These are phyloP conservation scores for Saccharata proteae DNA, from an alignment of 2,329 filamentous ascomycete species.

Conservation along the genomic window DNA sequence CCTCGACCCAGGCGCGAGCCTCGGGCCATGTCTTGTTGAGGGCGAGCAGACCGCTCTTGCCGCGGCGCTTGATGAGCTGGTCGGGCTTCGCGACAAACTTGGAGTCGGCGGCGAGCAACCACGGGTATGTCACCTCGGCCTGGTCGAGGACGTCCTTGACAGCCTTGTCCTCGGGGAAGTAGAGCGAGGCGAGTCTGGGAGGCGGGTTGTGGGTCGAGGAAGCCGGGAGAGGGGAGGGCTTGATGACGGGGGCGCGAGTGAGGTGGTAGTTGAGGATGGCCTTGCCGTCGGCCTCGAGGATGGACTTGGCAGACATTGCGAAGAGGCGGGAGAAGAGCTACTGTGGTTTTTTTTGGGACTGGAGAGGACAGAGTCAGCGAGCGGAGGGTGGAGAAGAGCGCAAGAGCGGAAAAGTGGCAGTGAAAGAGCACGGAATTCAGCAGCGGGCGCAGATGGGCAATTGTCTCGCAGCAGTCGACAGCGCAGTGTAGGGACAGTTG, in stretches of 20 bases:
- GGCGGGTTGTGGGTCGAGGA: slow-evolving; percentile 84
- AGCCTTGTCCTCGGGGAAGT: slow-evolving; percentile 82
- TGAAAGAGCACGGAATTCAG: slow-evolving; percentile 1
- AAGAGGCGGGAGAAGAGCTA: slow-evolving; percentile 10
- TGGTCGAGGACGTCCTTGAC: slow-evolving; percentile 80
- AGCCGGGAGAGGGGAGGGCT: slow-evolving; percentile 82
- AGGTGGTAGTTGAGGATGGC: slow-evolving; percentile 99
- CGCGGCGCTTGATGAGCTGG: slow-evolving; percentile 98
- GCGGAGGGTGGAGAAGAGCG: slow-evolving; percentile 2
- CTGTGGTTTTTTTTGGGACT: too few relatives aligned
- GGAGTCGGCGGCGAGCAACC: slow-evolving; percentile 70
- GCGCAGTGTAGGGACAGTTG: neutral
- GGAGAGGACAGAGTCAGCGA: neutral
- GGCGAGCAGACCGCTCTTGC: slow-evolving; percentile 92
- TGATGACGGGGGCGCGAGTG: slow-evolving; percentile 92
- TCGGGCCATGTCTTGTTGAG: slow-evolving; percentile 97
- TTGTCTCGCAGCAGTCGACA: neutral
- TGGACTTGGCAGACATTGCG: slow-evolving; percentile 90
- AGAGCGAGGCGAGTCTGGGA: slow-evolving; percentile 76
- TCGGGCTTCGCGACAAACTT: slow-evolving; percentile 99
- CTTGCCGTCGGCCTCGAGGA: slow-evolving; percentile 99
- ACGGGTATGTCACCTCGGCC: slow-evolving; percentile 93
- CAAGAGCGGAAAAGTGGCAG: neutral
- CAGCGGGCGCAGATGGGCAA: too few relatives aligned
- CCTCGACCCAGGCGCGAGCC: slow-evolving; percentile 85